Evolutionary conservation across 2,329 filamentous ascomycete species (phyloP).

Genomic region (Mycocentrospora acerina): DNA sequence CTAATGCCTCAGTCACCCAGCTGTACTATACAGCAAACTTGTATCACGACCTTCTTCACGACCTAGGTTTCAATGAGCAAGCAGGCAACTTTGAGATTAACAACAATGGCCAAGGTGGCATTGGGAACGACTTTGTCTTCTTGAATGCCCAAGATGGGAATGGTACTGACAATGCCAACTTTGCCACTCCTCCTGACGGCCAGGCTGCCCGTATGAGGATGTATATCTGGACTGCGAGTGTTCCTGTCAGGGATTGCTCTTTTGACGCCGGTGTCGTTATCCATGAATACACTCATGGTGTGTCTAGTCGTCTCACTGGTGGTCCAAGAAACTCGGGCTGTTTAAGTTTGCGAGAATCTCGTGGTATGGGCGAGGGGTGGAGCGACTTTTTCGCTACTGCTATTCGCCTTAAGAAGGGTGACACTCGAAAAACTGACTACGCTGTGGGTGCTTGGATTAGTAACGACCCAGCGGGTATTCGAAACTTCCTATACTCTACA

Average conservation of each 20-base stretch:
- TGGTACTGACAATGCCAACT: conserved; percentile 58
- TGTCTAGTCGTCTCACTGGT: conserved; percentile 59
- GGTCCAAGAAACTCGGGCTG: conserved; percentile 56
- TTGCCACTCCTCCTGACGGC: conserved; percentile 45
- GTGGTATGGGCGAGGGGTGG: conserved; percentile 60
- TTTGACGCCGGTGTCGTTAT: conserved; percentile 61
- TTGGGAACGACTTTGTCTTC: conserved; percentile 54
- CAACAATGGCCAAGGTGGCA: conserved; percentile 55
- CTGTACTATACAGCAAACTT: conserved; percentile 62
- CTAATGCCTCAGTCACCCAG: conserved; percentile 58
- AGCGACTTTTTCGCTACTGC: conserved; percentile 56
- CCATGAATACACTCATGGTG: conserved; percentile 44
- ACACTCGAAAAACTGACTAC: conserved; percentile 49
- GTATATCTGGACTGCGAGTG: conserved; percentile 55
- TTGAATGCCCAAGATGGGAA: conserved; percentile 57
- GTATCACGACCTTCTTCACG: conserved; percentile 61
- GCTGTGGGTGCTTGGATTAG: conserved; percentile 52
- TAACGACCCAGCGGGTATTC: conserved; percentile 48
- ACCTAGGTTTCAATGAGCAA: conserved; percentile 56
- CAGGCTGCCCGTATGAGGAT: conserved; percentile 56
- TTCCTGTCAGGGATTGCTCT: conserved; percentile 51
- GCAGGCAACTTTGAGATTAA: conserved; percentile 61
- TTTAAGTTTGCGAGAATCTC: conserved; percentile 47
- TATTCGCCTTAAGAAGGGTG: conserved; percentile 46
- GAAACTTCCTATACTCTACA: conserved; percentile 53